Base-by-base conservation (phyloP, 1,284 basidiomycete genomes). In the Gymnopus androsaceus region DNA sequence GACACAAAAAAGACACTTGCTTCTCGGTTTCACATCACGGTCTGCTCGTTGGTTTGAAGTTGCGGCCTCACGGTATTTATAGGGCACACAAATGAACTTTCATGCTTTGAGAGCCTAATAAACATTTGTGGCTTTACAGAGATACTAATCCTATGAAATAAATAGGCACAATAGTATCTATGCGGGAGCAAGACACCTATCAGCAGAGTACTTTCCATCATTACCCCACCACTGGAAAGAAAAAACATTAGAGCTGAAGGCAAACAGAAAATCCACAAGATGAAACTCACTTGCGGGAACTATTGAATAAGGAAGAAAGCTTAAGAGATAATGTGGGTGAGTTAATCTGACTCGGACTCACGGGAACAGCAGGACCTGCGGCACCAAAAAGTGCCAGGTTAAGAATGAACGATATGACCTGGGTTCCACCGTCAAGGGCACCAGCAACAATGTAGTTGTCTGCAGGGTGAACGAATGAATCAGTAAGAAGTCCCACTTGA, bases 321-420 rank as follows among this genome's bases (percentile, higher is more conserved):
- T n/a, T n/a, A n/a, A n/a, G n/a, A n/a, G n/a, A n/a, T n/a, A n/a
- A n/a, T n/a, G n/a, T n/a, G n/a, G n/a, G n/a, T n/a, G n/a, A n/a
- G 21, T 4, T 27, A 2, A 4, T 15, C 7, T 23, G 5, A n/a
- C n/a, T 25, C 2, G 4, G 5, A 21, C 3, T 14, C n/a, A 45
- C 8, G 4, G 17, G 28, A n/a, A 40, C 28, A 30, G 37, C 53
- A 25, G 56, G 53, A 25, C 60, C 60, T 27, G 56, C 57, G 33
- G 60, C 60, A 49, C 60, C 60, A 46, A 59, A 59, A 34, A 61
- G 49, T 34, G 60, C 60, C 41, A 61, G 40, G 49, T 59, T 59
- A 31, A 61, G 52, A 34, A 61, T 59, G 49, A 61, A 61, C n/a
- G 51, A 52, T n/a, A 61, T 61, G 25, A 61, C 60, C 52, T 59